Conservation (phyloP, 2,329 filamentous ascomycete genomes). For the Hawksworthiomyces lignivorus region DNA sequence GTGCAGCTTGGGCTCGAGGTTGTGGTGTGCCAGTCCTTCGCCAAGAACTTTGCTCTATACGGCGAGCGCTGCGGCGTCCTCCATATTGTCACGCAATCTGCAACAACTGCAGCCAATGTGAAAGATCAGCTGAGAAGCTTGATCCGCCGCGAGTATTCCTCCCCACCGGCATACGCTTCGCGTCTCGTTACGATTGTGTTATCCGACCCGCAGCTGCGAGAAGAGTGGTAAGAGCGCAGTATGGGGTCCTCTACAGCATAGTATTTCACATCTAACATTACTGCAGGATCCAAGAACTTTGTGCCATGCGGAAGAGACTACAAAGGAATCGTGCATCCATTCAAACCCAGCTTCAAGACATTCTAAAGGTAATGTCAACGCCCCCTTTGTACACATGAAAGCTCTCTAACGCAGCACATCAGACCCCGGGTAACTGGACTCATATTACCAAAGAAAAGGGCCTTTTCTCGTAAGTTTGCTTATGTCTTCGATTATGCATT, state of each 20-base stretch:
- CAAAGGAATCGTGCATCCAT: background rate
- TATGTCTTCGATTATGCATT: background rate
- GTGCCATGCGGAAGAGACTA: background rate
- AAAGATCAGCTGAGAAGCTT: slow-evolving; percentile 21
- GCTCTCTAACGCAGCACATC: background rate
- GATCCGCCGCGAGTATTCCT: slow-evolving; percentile 22
- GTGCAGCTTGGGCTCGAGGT: slow-evolving; percentile 17
- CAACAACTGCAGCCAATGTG: slow-evolving; percentile 11
- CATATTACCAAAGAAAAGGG: background rate
- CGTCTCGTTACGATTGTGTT: slow-evolving; percentile 16
- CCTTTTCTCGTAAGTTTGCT: slow-evolving; percentile 4
- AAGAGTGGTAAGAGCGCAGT: background rate
- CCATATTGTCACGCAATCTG: slow-evolving; percentile 17
- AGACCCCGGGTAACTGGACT: background rate
- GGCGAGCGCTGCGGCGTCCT: slow-evolving; percentile 27
- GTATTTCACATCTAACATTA: no score
- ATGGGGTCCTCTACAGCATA: no score
- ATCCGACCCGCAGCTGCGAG: background rate
- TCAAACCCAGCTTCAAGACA: background rate
- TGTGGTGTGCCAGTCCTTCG: slow-evolving; percentile 25
- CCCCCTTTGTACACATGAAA: no score
- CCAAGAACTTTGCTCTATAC: slow-evolving; percentile 32
- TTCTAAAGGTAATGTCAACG: background rate
- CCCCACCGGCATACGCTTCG: slow-evolving; percentile 21
- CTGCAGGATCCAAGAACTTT: background rate